A percentile compares a stretch with the other conserved stretches of the same genome.
Conservation (phyloP, 129 eudicot genomes). For the Tagetes erecta region DNA sequence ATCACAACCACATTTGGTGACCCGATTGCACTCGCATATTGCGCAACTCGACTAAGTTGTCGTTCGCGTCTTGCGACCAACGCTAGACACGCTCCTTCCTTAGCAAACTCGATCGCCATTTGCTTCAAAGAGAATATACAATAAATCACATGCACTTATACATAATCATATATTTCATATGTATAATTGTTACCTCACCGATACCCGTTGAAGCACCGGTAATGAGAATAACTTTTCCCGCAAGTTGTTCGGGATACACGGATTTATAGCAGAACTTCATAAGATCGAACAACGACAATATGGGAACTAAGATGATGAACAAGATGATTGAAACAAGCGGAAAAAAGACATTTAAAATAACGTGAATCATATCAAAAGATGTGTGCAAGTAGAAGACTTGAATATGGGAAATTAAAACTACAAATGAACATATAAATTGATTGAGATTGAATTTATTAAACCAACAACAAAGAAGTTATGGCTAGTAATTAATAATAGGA, state of each 20-base stretch:
- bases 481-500: neutral
- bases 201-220: conserved; percentile 49
- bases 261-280: conserved; percentile 16
- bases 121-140: conserved; percentile 21
- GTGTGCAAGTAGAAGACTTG: neutral
- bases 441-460: conserved; percentile 11
- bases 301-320: conserved; percentile 29
- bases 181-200: conserved; percentile 34
- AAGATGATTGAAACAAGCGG: conserved; percentile 23
- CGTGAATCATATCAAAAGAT: conserved; percentile 29
- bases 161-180: neutral
- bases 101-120: conserved; percentile 40
- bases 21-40: conserved; percentile 43
- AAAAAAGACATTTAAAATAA: conserved; percentile 23
- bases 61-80: conserved; percentile 56
- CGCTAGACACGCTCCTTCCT: conserved; percentile 58
- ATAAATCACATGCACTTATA: neutral
- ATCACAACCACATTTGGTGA: conserved; percentile 52
- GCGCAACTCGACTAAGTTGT: conserved; percentile 47
- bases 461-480: neutral
- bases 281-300: conserved; percentile 27
- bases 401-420: neutral
- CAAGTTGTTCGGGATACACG: conserved; percentile 25
- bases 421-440: conserved; percentile 2
- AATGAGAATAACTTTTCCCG: conserved; percentile 41